These are phyloP conservation scores for Eimeria brunetti DNA, from an alignment of 169 alveolate species.

Conservation along the genomic window DNA sequence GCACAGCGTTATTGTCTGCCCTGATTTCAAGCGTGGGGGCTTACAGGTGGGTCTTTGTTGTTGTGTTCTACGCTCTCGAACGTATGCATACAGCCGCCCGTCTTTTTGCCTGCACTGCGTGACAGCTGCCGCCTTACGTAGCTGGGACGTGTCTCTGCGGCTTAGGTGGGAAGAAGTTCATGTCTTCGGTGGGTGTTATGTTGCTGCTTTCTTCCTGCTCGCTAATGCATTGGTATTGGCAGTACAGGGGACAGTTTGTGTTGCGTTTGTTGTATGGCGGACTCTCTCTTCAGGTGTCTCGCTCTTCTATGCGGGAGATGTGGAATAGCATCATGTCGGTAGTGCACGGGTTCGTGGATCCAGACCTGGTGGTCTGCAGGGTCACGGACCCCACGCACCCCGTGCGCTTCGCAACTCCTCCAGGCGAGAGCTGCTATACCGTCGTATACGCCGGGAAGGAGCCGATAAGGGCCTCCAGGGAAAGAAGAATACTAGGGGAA, in stretches of 20 bases:
- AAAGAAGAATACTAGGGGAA: constrained; percentile 88
- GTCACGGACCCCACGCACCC: constrained; percentile 91
- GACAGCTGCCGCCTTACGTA: background rate
- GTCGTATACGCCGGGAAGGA: constrained; percentile 90
- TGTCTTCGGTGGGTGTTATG: background rate
- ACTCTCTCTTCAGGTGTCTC: constrained; percentile 54
- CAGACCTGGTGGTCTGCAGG: constrained; percentile 87
- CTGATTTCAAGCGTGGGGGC: constrained; percentile 86
- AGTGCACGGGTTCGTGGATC: constrained; percentile 79
- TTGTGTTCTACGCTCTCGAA: background rate
- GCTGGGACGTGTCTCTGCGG: background rate
- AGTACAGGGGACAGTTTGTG: background rate
- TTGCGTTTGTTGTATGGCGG: background rate
- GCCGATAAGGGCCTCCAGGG: constrained; percentile 81
- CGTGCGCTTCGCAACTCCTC: constrained; percentile 91
- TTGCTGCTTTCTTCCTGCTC: background rate
- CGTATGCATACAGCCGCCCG: constrained; percentile 2
- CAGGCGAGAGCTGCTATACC: constrained; percentile 90
- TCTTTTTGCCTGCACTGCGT: background rate
- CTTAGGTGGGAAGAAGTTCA: background rate
- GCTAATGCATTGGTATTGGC: background rate
- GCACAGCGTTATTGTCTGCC: constrained; percentile 86
- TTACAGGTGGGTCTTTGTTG: constrained; percentile 60
- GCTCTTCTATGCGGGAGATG: constrained; percentile 82
- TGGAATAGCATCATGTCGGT: constrained; percentile 83